Evolutionary conservation across 2,329 filamentous ascomycete genomes (phyloP), one percentile per base, ranked within the genome.

Genomic region (Thielaviopsis euricoi): DNA sequence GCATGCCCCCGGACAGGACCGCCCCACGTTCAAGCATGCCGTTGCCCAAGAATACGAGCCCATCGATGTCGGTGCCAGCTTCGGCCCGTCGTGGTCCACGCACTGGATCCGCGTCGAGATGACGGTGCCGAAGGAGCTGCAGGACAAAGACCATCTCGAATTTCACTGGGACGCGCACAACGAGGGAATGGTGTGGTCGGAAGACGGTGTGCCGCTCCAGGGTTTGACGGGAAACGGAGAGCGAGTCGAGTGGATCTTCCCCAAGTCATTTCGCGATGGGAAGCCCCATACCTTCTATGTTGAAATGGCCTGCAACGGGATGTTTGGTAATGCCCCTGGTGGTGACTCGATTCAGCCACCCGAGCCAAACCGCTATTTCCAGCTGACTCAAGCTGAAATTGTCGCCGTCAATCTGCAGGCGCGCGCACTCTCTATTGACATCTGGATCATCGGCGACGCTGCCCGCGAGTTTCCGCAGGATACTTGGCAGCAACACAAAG

Each of bases 261-360:
- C 93, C 9, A 76, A 87, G 55, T 75, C 76, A 17, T 95, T 87
- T 72, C 80, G 87, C 61, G 87, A 95, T 68, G 90, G 89, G 56
- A 83, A 91, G 68, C 81, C 89, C 65, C 90, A 97, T 69, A 82
- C 78, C 19, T 87, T 98, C 65, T 98, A 96, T 70, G 85, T 98
- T 63, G 93, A 98, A 73, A 95, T 97, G 87, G 93, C 93, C 21
- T 97, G 93, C 73, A 98, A 98, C 69, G 84, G 85, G 70, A 97
- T 97, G 90, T 97, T 97, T 72, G 93, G 93, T 64, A 95, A 95
- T 68, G 86, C 89, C 0, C 78, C 85, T 0, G 85, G 85, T 21
- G 89, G 88, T 25, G 88, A 94, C 68, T 82, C 78, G 33, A 97
- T 96, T 64, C 87, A 95, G 68, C 89, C 93, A 15, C 93, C 93